phyloP scores from a whole-genome alignment of 495 filamentous ascomycete genomes.

The Corynascus novoguineensis region DNA sequence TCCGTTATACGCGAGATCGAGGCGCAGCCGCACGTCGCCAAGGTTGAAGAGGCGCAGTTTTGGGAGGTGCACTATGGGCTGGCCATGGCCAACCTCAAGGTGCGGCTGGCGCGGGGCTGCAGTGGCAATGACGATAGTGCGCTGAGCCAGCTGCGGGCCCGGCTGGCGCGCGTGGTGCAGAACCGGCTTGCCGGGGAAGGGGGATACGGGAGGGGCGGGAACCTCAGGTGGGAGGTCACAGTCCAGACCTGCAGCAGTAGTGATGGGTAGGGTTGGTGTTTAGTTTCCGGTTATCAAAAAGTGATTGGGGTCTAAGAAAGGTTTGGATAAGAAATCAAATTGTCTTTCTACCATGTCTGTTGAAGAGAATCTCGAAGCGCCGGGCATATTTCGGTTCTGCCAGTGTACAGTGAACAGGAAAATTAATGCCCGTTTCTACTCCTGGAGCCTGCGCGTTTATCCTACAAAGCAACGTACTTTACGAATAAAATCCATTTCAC shows the following conservation, averaged over 20 bases:
- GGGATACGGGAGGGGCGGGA: conserved; percentile 71
- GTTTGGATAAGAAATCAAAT: no score
- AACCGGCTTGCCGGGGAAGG: conserved; percentile 85
- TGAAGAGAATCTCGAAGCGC: no score
- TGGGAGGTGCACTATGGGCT: conserved; percentile 99
- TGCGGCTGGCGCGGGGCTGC: conserved; percentile 30
- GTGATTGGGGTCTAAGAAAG: no score
- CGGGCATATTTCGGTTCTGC: no score
- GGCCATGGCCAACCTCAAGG: conserved; percentile 89
- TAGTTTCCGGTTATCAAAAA: no score
- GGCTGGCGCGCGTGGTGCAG: conserved; percentile 70
- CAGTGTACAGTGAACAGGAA: no score
- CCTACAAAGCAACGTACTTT: no score
- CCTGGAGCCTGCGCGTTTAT: no score
- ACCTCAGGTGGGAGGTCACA: conserved; percentile 82
- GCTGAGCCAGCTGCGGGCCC: conserved; percentile 63
- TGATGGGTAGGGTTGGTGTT: conserved; percentile 20
- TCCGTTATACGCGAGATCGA: conserved; percentile 81
- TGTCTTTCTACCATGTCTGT: no score
- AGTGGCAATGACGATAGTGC: conserved; percentile 55
- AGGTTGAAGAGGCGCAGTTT: conserved; percentile 83
- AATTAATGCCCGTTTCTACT: no score
- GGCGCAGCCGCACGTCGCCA: conserved; percentile 65
- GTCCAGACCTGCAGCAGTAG: conserved; percentile 35
- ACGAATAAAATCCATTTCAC: neutral